Conservation (phyloP, 2,329 filamentous ascomycete species). For the Clarireedia monteithiana region DNA sequence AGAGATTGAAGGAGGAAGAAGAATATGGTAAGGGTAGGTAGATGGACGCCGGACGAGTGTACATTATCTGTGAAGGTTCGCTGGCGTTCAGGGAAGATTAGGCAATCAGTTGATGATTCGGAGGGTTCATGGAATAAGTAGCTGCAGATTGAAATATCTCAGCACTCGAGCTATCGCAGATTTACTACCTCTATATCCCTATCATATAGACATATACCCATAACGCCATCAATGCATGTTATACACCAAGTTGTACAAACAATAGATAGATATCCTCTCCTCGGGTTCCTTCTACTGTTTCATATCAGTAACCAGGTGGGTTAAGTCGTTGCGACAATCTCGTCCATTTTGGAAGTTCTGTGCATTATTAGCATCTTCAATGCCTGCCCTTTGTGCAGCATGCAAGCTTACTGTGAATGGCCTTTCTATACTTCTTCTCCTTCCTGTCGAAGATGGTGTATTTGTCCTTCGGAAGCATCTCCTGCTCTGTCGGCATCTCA, state of each 20-base stretch:
- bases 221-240: constrained; percentile 25
- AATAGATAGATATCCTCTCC: background rate
- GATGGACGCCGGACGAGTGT: constrained; percentile 15
- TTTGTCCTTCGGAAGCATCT: constrained; percentile 96
- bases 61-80: background rate
- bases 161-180: constrained; percentile 15
- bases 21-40: constrained; percentile 51
- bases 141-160: constrained; percentile 1
- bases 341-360: constrained; percentile 87
- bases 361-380: constrained; percentile 9
- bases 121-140: background rate
- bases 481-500: constrained; percentile 90
- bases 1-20: constrained; percentile 49
- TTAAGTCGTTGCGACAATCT: constrained; percentile 90
- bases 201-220: constrained; percentile 16
- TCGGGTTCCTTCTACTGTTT: background rate
- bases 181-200: constrained; percentile 9
- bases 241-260: constrained; percentile 12
- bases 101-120: constrained; percentile 1
- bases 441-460: constrained; percentile 98
- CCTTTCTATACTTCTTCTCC: constrained; percentile 91
- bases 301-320: constrained; percentile 73
- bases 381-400: no score
- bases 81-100: constrained; percentile 4
- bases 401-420: constrained; percentile 75